A percentile compares a stretch with the other conserved stretches of the same genome.
Evolutionary conservation across 768 basidiomycete genomes (phyloP).

Genomic region (Candolleomyces eurysporus): DNA sequence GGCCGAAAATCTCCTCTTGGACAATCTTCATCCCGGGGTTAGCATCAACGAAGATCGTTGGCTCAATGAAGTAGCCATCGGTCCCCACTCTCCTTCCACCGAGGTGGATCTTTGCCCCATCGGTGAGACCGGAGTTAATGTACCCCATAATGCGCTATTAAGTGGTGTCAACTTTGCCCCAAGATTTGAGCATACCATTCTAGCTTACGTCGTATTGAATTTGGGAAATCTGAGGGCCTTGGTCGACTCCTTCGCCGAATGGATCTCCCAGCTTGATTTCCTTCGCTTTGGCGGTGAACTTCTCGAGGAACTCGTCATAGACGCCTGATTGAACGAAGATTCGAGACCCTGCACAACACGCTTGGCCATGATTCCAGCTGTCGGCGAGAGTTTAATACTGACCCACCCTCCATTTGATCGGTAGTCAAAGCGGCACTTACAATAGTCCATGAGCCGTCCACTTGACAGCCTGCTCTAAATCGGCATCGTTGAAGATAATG

Average conservation of each 20-base stretch:
- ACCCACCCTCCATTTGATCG: no score
- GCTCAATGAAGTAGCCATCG: constrained; percentile 63
- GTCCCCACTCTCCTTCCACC: constrained; percentile 15
- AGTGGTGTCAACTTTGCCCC: background rate
- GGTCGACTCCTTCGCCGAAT: constrained; percentile 54
- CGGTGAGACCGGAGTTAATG: constrained; percentile 41
- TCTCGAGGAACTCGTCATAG: constrained; percentile 76
- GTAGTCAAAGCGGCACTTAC: constrained; percentile 34
- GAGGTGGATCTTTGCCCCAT: constrained; percentile 12
- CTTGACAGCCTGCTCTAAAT: constrained; percentile 61
- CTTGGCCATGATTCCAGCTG: constrained; percentile 72
- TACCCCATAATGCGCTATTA: constrained; percentile 20
- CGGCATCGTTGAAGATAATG: constrained; percentile 65
- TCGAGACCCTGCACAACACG: constrained; percentile 84
- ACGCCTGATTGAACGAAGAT: constrained; percentile 80
- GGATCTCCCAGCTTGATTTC: constrained; percentile 67
- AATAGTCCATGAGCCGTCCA: constrained; percentile 70
- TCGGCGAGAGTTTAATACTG: background rate
- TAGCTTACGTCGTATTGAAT: constrained; percentile 44
- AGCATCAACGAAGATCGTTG: constrained; percentile 73
- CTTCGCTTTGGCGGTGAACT: constrained; percentile 55
- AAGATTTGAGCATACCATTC: background rate
- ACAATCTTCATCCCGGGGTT: constrained; percentile 73
- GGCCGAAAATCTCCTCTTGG: constrained; percentile 35
- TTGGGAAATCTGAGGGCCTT: constrained; percentile 80